Conservation (phyloP, 768 basidiomycete genomes). For the Paxillus ammoniavirescens region DNA sequence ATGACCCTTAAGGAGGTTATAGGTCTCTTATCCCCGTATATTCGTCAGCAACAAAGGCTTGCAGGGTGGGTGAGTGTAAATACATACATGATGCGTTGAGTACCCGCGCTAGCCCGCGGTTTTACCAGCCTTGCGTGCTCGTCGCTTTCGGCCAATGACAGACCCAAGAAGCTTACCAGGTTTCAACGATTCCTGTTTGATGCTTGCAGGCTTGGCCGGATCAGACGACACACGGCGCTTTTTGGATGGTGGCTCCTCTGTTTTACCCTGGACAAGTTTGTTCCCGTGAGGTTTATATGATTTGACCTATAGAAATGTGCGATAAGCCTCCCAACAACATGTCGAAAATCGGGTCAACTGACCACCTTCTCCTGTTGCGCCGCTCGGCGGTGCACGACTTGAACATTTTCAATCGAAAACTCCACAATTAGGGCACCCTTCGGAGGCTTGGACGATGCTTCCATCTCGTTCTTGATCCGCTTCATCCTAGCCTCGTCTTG, state of each 20-base stretch:
- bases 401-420: conserved; percentile 93
- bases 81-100: background rate
- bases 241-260: conserved; percentile 39
- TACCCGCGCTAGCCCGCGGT: conserved; percentile 13
- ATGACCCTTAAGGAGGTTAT: background rate
- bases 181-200: conserved; percentile 20
- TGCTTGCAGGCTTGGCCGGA: conserved; percentile 17
- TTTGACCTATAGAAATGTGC: conserved; percentile 2
- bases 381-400: conserved; percentile 78
- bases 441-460: conserved; percentile 35
- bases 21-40: background rate
- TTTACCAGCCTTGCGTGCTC: conserved; percentile 50
- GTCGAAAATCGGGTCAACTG: background rate
- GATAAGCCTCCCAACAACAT: background rate
- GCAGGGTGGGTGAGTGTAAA: background rate
- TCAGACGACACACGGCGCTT: conserved; percentile 36
- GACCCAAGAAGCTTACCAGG: conserved; percentile 54
- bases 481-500: conserved; percentile 53
- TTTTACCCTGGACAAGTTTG: conserved; percentile 1
- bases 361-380: conserved; percentile 43
- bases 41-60: background rate
- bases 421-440: conserved; percentile 77
- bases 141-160: conserved; percentile 80
- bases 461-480: conserved; percentile 57
- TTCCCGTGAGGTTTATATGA: background rate